Evolutionary conservation across 2,329 filamentous ascomycete species (phyloP), one percentile per base, ranked within the genome.

Genomic region (Hortaea werneckii): DNA sequence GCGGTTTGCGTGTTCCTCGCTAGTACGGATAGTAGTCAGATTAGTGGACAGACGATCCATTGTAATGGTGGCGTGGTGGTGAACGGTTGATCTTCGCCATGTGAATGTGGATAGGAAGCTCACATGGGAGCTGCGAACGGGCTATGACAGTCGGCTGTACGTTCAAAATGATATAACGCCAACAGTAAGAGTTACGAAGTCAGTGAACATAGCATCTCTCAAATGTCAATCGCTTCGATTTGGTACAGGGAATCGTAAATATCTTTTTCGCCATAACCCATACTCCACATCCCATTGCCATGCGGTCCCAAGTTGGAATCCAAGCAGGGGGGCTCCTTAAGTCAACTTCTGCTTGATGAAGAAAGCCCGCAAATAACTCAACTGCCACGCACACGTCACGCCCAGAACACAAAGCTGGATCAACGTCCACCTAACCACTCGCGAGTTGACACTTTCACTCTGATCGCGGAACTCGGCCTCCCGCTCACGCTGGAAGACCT

Each of bases 291-390:
- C 20, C 20, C 20, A 20, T 20, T 20, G 20, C 20, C 20, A 20
- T 20, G 20, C 20, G 20, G 20, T 4, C 20, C 2, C 20, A 20
- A 20, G 20, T 20, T 20, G 20, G 20, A 4, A 20, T 4, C 20
- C 20, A 20, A 20, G 20, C 20, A 20, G 20, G 20, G 20, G 20
- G 32, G 2, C 32, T 39, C 5, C 44, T 54, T 79, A 98, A 49
- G 92, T 96, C 66, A 98, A 81, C 78, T 98, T 98, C 75, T 96
- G 90, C 78, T 98, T 98, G 75, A 98, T 98, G 74, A 98, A 98
- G 78, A 98, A 98, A 40, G 86, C 85, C 57, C 92, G 79, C 59
- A 98, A 77, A 70, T 98, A 90, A 44, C 88, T 94, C 40, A 98
- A 75, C 69, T 98, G 92, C 92, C 92, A 98, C 50, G 87, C 86